Conservation (phyloP, 228 moss, liverwort and hornwort species). For the Sphagnum fallax region DNA sequence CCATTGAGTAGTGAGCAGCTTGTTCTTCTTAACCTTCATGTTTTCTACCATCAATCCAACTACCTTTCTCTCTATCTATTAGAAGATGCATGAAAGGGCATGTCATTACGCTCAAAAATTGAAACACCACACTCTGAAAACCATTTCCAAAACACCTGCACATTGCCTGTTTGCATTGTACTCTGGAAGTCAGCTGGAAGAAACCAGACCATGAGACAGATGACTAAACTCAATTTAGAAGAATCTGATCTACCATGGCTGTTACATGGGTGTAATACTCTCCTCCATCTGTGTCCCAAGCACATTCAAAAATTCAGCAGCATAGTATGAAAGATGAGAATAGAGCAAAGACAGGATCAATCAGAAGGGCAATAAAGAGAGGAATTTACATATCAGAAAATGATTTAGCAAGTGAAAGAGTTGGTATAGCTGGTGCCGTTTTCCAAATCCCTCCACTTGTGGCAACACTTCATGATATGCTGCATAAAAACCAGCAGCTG, state of each 20-base stretch:
- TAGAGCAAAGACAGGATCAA: neutral
- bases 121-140: too few relatives aligned
- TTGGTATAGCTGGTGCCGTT: conserved; percentile 68
- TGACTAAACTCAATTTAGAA: neutral
- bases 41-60: too few relatives aligned
- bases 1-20: too few relatives aligned
- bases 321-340: neutral
- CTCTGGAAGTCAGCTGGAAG: too few relatives aligned
- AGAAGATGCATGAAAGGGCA: too few relatives aligned
- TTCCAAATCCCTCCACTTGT: conserved; percentile 48
- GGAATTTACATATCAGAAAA: conserved; percentile 50
- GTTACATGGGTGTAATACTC: conserved; percentile 48
- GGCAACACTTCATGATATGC: conserved; percentile 57
- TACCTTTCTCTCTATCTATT: too few relatives aligned
- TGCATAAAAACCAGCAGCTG: conserved; percentile 47
- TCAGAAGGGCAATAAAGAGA: neutral
- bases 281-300: conserved; percentile 35
- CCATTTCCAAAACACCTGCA: too few relatives aligned
- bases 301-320: neutral
- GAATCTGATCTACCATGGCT: conserved; percentile 38
- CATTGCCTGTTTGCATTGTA: too few relatives aligned
- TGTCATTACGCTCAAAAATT: too few relatives aligned
- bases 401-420: conserved; percentile 81
- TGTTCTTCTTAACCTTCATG: too few relatives aligned
- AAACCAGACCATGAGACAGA: too few relatives aligned